These are phyloP conservation scores for Metarhizium rileyi DNA, from an alignment of 2,329 filamentous ascomycete species.

Conservation along the genomic window DNA sequence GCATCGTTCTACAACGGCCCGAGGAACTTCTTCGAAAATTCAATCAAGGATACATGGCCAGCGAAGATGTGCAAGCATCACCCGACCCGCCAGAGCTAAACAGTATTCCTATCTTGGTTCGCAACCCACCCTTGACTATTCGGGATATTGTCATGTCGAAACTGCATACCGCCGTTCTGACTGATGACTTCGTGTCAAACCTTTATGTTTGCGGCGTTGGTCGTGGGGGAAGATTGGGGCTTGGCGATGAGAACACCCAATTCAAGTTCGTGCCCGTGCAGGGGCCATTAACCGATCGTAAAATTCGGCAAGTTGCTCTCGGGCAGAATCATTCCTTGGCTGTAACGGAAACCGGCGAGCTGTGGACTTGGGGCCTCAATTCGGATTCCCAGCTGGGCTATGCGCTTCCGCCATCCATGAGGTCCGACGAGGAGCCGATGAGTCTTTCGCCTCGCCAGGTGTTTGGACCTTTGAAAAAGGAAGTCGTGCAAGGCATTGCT, in stretches of 20 bases:
- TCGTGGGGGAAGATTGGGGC: conserved; percentile 77
- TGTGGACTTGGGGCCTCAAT: conserved; percentile 93
- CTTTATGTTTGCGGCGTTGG: conserved; percentile 90
- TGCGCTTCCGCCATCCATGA: conserved; percentile 52
- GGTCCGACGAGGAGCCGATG: conserved; percentile 73
- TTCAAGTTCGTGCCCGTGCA: conserved; percentile 81
- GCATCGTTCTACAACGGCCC: conserved; percentile 65
- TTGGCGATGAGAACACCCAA: conserved; percentile 80
- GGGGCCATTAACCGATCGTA: conserved; percentile 64
- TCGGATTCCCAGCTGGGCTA: conserved; percentile 81
- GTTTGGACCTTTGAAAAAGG: conserved; percentile 84
- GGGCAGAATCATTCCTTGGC: conserved; percentile 89
- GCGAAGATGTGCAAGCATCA: conserved; percentile 26
- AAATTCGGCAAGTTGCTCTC: conserved; percentile 66
- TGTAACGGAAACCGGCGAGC: conserved; percentile 73
- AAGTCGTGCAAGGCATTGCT: conserved; percentile 69
- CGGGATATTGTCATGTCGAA: conserved; percentile 85
- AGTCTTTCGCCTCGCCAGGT: conserved; percentile 77
- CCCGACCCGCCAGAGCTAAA: conserved; percentile 21
- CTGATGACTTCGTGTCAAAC: conserved; percentile 78
- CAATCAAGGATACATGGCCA: conserved; percentile 55
- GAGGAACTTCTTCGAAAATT: conserved; percentile 67
- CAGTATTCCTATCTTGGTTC: conserved; percentile 63
- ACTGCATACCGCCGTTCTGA: conserved; percentile 80
- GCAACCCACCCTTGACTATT: conserved; percentile 62